phyloP scores from a whole-genome alignment of 805 yeast genomes.

The Priceomyces fermenticarens region DNA sequence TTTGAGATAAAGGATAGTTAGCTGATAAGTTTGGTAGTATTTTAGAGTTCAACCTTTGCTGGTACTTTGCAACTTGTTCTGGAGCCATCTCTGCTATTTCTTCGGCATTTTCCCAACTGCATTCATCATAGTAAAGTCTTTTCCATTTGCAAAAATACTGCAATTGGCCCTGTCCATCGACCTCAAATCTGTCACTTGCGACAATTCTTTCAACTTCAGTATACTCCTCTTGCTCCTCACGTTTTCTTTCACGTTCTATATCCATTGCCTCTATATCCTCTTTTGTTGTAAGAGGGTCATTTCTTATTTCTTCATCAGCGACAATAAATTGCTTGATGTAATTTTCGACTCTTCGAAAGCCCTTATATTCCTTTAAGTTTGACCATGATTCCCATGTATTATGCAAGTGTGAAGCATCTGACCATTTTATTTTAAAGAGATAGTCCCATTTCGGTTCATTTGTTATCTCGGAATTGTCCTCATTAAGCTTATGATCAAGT shows the following conservation, averaged over 20 bases:
- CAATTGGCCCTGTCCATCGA: conserved; percentile 62
- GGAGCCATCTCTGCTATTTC: conserved; percentile 84
- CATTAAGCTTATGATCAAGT: conserved; percentile 37
- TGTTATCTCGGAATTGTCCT: conserved; percentile 37
- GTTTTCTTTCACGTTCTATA: conserved; percentile 77
- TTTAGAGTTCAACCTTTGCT: conserved; percentile 76
- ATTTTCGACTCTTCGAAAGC: conserved; percentile 84
- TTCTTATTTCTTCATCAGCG: conserved; percentile 70
- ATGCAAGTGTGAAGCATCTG: conserved; percentile 82
- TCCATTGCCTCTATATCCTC: conserved; percentile 95
- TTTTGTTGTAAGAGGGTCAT: conserved; percentile 77
- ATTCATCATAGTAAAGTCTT: conserved; percentile 87
- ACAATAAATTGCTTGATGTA: conserved; percentile 77
- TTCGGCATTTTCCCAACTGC: conserved; percentile 95
- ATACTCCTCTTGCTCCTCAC: conserved; percentile 81
- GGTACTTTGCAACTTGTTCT: conserved; percentile 76
- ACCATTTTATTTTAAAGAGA: conserved; percentile 77
- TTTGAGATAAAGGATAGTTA: conserved; percentile 58
- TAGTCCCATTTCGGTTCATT: conserved; percentile 58
- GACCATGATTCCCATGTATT: conserved; percentile 87
- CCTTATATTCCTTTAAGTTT: conserved; percentile 53
- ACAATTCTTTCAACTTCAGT: conserved; percentile 88
- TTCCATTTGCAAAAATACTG: conserved; percentile 92
- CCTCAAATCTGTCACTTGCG: conserved; percentile 73
- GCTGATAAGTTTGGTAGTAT: conserved; percentile 81